Percentiles rank a stretch among this genome's conserved stretches.
These are phyloP conservation scores for Exophiala sp. DNA, from an alignment of 2,329 filamentous ascomycete species.

Conservation along the genomic window DNA sequence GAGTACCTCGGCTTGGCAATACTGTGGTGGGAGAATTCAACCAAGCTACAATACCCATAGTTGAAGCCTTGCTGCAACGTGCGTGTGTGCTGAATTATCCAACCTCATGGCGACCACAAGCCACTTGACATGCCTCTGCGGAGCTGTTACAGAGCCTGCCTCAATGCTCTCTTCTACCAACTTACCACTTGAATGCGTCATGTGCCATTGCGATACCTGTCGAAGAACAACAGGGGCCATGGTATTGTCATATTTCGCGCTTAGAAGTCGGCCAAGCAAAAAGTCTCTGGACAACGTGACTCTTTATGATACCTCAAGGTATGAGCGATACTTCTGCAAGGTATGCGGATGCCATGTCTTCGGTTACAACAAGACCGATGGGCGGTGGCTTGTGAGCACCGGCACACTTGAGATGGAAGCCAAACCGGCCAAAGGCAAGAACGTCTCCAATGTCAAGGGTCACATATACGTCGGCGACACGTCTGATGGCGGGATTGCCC, in stretches of 20 bases:
- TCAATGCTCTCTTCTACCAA: conserved; percentile 6
- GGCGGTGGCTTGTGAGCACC: conserved; percentile 15
- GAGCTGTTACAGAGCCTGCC: conserved; percentile 12
- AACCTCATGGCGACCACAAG: conserved; percentile 7
- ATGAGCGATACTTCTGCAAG: conserved; percentile 35
- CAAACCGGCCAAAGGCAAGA: neutral
- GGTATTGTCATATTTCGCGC: conserved; percentile 31
- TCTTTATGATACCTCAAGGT: conserved; percentile 37
- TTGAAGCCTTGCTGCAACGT: too few relatives aligned
- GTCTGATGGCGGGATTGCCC: conserved; percentile 21
- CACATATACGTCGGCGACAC: conserved; percentile 19
- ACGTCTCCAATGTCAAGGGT: conserved; percentile 12
- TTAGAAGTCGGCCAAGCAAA: conserved; percentile 19
- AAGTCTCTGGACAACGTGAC: conserved; percentile 31
- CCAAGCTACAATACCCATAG: neutral
- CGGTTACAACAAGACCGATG: conserved; percentile 3
- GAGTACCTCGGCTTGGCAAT: neutral
- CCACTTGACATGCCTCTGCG: conserved; percentile 18
- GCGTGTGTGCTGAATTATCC: neutral
- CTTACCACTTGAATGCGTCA: conserved; percentile 7
- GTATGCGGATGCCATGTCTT: conserved; percentile 35
- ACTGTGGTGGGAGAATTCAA: neutral
- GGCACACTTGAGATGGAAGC: conserved; percentile 14
- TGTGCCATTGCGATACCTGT: conserved; percentile 53
- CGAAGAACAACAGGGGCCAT: conserved; percentile 45